Evolutionary conservation across 495 filamentous ascomycete species (phyloP).

Genomic region (Chaetomium fimeti): DNA sequence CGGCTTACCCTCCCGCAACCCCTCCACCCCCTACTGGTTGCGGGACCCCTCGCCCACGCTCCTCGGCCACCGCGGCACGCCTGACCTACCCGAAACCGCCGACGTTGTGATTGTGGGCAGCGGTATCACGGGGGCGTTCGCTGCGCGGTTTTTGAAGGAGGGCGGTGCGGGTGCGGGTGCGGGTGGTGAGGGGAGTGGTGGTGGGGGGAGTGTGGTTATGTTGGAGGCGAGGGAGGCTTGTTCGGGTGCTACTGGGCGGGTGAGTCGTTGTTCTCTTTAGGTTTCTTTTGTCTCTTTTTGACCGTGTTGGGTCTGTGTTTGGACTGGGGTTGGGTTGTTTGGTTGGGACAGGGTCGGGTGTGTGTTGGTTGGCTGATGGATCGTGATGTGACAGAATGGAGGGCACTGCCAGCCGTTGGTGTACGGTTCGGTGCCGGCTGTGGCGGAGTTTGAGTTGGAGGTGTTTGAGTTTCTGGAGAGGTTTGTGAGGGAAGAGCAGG

Average conservation of each 20-base stretch:
- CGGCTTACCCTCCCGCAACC: constrained; percentile 51
- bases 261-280: constrained; percentile 34
- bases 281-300: neutral
- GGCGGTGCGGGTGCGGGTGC: neutral
- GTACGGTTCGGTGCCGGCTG: constrained; percentile 49
- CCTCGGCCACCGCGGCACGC: constrained; percentile 59
- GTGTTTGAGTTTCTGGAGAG: constrained; percentile 55
- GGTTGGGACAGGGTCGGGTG: neutral
- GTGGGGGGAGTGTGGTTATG: constrained; percentile 56
- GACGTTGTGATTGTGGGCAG: constrained; percentile 69
- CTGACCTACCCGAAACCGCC: constrained; percentile 58
- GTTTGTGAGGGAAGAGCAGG: constrained; percentile 50
- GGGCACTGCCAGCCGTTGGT: constrained; percentile 70
- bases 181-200: constrained; percentile 56
- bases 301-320: no score
- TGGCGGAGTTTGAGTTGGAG: constrained; percentile 63
- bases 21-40: constrained; percentile 75
- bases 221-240: constrained; percentile 77
- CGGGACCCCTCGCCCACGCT: constrained; percentile 55
- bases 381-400: constrained; percentile 54
- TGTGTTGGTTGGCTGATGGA: neutral
- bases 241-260: constrained; percentile 76
- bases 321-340: neutral
- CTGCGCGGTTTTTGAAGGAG: constrained; percentile 60
- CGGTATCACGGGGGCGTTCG: constrained; percentile 68